phyloP scores from a whole-genome alignment of 306 rosid species.

The Quercus wislizeni region DNA sequence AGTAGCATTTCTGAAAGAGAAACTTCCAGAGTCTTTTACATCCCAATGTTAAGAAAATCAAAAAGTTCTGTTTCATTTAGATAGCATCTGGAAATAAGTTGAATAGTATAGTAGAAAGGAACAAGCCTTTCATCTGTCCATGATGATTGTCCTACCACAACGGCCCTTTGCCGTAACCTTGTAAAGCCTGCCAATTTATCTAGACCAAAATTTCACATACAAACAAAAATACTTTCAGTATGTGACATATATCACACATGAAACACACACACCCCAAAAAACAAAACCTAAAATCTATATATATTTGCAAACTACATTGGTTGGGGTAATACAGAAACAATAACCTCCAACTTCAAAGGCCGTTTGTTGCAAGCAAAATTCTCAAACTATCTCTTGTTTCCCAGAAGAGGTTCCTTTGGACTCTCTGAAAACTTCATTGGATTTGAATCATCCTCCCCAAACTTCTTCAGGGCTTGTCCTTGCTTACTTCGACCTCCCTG shows the following conservation, averaged over 20 bases:
- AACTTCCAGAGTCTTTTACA: no score
- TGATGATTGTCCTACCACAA: no score
- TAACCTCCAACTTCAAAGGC: background rate
- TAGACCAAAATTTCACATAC: background rate
- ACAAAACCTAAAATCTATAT: background rate
- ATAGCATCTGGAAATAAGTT: no score
- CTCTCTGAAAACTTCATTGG: conserved; percentile 24
- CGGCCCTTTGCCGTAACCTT: no score
- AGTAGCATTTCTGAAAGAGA: no score
- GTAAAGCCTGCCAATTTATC: background rate
- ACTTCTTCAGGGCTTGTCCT: conserved; percentile 30
- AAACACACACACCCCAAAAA: background rate
- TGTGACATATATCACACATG: background rate
- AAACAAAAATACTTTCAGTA: background rate
- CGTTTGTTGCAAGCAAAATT: background rate
- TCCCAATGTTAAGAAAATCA: no score
- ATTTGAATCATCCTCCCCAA: conserved; percentile 27
- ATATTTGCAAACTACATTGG: background rate
- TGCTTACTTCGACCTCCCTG: conserved; percentile 56
- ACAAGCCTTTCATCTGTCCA: no score
- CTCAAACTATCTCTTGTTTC: conserved; percentile 22
- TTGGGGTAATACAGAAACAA: background rate
- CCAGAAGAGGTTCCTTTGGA: conserved; percentile 24
- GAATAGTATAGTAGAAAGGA: no score
- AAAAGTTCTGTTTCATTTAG: no score